Evolutionary conservation across 768 basidiomycete genomes (phyloP).

Genomic region (Termitomyces sp.): DNA sequence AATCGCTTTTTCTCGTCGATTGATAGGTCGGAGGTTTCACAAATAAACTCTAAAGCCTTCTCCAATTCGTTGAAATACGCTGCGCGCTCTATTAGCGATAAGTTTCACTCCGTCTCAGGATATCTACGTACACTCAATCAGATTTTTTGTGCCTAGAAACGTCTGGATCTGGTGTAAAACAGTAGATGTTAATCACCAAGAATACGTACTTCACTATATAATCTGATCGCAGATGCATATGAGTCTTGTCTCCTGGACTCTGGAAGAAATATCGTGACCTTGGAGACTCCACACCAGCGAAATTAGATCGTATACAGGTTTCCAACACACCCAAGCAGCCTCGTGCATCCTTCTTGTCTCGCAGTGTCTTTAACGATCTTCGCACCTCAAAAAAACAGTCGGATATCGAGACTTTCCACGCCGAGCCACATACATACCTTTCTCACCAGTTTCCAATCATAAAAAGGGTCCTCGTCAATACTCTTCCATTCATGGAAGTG

Average conservation of each 20-base stretch:
- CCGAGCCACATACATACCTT: constrained; percentile 43
- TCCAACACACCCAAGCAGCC: constrained; percentile 89
- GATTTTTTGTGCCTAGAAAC: constrained; percentile 85
- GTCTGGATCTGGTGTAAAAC: constrained; percentile 47
- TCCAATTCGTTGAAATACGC: constrained; percentile 82
- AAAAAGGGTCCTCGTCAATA: constrained; percentile 82
- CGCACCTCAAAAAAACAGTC: constrained; percentile 45
- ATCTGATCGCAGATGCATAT: constrained; percentile 31
- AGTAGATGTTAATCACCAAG: constrained; percentile 10
- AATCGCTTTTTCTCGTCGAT: constrained; percentile 90
- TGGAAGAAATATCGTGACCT: constrained; percentile 36
- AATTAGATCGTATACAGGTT: constrained; percentile 87
- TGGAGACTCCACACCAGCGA: constrained; percentile 87
- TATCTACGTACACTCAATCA: constrained; percentile 70
- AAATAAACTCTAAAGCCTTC: constrained; percentile 69
- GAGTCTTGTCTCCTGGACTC: neutral
- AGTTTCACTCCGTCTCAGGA: neutral
- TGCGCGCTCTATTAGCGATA: constrained; percentile 25
- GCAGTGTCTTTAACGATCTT: constrained; percentile 63
- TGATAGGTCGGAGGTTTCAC: constrained; percentile 67
- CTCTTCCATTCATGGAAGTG: constrained; percentile 90
- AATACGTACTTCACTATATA: constrained; percentile 86
- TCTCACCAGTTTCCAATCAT: constrained; percentile 85
- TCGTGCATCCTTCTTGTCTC: constrained; percentile 77
- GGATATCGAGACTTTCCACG: neutral